A percentile compares a stretch with the other conserved stretches of the same genome.
These are phyloP conservation scores for Prunus padus DNA, from an alignment of 306 rosid species.

Conservation along the genomic window DNA sequence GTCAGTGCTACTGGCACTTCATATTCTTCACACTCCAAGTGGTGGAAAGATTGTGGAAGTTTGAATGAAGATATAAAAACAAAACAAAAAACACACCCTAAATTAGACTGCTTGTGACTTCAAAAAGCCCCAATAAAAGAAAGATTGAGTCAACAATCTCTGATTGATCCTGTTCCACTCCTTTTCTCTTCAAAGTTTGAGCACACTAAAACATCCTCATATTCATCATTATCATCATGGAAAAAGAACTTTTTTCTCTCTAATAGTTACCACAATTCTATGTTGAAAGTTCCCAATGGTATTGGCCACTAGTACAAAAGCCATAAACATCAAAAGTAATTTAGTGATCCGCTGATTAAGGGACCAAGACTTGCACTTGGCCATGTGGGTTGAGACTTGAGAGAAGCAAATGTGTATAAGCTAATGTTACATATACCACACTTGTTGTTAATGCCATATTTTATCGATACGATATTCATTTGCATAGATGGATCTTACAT, in stretches of 20 bases:
- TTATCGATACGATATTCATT: too few species aligned
- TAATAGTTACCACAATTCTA: not conserved
- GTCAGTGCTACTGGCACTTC: constrained; percentile 44
- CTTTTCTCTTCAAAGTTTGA: constrained; percentile 30
- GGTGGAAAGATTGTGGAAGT: constrained; percentile 32
- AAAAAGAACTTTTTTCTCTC: constrained; percentile 23
- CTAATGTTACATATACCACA: too few species aligned
- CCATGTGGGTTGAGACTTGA: not conserved
- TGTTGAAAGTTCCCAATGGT: not conserved
- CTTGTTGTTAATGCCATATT: too few species aligned
- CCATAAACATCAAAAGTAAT: not conserved
- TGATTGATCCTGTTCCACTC: constrained; percentile 31
- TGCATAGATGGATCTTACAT: too few species aligned
- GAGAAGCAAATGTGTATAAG: not conserved
- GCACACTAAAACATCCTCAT: constrained; percentile 24
- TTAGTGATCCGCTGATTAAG: not conserved
- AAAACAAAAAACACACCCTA: constrained; percentile 24
- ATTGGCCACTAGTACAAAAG: not conserved
- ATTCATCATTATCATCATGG: constrained; percentile 35
- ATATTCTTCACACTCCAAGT: constrained; percentile 35
- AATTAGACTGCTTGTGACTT: constrained; percentile 38
- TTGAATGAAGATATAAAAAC: constrained; percentile 22
- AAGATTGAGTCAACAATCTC: constrained; percentile 42
- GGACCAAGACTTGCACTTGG: not conserved
- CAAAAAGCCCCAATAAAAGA: constrained; percentile 28